Evolutionary conservation across 208 protist genomes (phyloP), one percentile per base, ranked within the genome.

Genomic region (Crithidia bombi): DNA sequence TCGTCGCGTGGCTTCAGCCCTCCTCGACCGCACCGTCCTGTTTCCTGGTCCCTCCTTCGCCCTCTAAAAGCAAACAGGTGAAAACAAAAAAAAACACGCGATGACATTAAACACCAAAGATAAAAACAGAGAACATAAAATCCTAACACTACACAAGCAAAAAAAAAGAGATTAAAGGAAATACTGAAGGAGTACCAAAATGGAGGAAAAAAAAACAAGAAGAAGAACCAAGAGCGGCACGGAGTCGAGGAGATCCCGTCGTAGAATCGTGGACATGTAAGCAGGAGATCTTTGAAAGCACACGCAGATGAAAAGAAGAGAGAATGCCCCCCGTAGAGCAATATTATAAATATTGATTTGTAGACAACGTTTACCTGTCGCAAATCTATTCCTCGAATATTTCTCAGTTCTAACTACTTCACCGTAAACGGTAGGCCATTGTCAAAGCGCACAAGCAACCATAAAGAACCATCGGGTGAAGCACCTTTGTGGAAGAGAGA

Each of bases 311-410:
- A 59, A 59, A 32, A 59, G 70, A 75, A 69, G 61, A 66, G 61
- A 41, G 65, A 81, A 81, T 81, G 75, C 75, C 75, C 75, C 75
- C 75, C 75, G 67, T 75, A 80, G 75, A 80, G 75, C 61, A 66
- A 56, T 56, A 66, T 46, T 19, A 33, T 65, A 26, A 17, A n/a
- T 50, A 38, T 69, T 56, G 46, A 56, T 56, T 46, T 35, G 32
- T 66, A 56, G 44, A 41, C 28, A 32, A 26, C 10, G 23, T 32
- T 56, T 56, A 43, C 12, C 28, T 54, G 19, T 1, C 21, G 61
- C 61, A 66, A 11, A 7, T 52, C 0, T 25, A 26, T 32, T 30
- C 25, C 19, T 38, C 41, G 10, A 26, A n/a, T n/a, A n/a, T n/a
- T n/a, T n/a, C n/a, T n/a, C n/a, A n/a, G n/a, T n/a, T n/a, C n/a